phyloP scores from a whole-genome alignment of 257 asterid genomes.

The Solanum verrucosum region DNA sequence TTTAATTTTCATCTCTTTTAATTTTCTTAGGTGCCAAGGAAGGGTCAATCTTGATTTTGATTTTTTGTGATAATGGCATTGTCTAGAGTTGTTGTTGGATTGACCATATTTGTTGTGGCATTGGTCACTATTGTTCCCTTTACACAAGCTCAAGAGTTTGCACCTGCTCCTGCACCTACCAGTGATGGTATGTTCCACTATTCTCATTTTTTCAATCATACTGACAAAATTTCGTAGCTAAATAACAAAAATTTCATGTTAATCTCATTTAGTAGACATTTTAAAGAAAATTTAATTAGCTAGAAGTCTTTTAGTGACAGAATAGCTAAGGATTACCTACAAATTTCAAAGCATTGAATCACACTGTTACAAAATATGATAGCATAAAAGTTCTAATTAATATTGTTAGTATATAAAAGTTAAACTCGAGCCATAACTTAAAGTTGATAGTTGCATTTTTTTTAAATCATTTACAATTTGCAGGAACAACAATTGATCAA shows the following conservation, averaged over 20 bases:
- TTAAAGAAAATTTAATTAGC: not conserved
- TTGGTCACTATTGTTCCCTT: not conserved
- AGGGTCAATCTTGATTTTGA: not conserved
- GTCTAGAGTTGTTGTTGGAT: not conserved
- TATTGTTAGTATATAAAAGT: not conserved
- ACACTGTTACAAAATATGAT: not conserved
- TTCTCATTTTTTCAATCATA: not conserved
- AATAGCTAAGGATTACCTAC: not conserved
- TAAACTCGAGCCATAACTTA: not conserved
- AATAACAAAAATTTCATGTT: not conserved
- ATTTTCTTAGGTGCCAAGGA: not conserved
- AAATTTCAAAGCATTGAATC: not conserved
- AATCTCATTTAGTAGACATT: not conserved
- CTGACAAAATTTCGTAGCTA: not conserved
- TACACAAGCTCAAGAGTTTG: not conserved
- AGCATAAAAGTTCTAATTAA: too few species aligned
- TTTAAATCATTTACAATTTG: not conserved
- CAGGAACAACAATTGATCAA: not conserved
- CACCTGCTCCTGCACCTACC: conserved; percentile 18
- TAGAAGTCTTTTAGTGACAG: not conserved
- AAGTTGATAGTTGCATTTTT: not conserved
- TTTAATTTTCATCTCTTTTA: not conserved
- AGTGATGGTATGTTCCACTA: conserved; percentile 8
- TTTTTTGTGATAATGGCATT: not conserved
- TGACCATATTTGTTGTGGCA: not conserved